Evolutionary conservation across 1,139 yeast species (phyloP).

Genomic region (Diutina pseudorugosa): DNA sequence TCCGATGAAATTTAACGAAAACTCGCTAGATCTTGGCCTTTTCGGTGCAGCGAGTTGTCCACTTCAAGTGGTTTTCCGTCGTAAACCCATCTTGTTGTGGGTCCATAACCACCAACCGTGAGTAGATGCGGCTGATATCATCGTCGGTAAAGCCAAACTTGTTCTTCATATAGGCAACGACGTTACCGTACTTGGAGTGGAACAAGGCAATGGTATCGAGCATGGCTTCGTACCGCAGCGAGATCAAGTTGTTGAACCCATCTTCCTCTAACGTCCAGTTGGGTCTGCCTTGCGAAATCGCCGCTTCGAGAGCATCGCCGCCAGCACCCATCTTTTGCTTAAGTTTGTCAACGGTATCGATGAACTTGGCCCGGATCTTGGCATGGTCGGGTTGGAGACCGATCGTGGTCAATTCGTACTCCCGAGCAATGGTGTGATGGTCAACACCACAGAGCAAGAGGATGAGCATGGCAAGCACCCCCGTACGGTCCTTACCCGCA

Average conservation of each 20-base stretch:
- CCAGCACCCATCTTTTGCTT: constrained; percentile 15
- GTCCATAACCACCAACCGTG: constrained; percentile 5
- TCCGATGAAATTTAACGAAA: too few species aligned
- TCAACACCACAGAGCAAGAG: constrained; percentile 56
- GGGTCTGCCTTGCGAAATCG: constrained; percentile 22
- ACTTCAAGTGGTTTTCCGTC: background rate
- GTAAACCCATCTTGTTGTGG: background rate
- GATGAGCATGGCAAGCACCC: constrained; percentile 57
- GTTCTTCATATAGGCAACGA: constrained; percentile 35
- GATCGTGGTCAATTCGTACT: constrained; percentile 59
- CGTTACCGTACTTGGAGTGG: constrained; percentile 42
- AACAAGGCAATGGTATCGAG: constrained; percentile 43
- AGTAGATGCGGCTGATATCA: constrained; percentile 40
- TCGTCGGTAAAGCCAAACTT: constrained; percentile 32
- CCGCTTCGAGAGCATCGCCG: constrained; percentile 16
- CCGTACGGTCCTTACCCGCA: constrained; percentile 85
- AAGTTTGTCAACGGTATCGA: constrained; percentile 18
- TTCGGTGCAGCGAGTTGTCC: background rate
- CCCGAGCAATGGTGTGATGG: constrained; percentile 51
- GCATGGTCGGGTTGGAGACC: constrained; percentile 47
- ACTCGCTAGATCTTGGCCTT: constrained; percentile 2
- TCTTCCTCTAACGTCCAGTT: constrained; percentile 31
- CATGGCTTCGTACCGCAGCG: constrained; percentile 68
- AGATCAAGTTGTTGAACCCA: constrained; percentile 46
- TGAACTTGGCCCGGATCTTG: constrained; percentile 22